Base-by-base conservation (phyloP, 345 rosid species). In the Aquilaria malaccensis region DNA sequence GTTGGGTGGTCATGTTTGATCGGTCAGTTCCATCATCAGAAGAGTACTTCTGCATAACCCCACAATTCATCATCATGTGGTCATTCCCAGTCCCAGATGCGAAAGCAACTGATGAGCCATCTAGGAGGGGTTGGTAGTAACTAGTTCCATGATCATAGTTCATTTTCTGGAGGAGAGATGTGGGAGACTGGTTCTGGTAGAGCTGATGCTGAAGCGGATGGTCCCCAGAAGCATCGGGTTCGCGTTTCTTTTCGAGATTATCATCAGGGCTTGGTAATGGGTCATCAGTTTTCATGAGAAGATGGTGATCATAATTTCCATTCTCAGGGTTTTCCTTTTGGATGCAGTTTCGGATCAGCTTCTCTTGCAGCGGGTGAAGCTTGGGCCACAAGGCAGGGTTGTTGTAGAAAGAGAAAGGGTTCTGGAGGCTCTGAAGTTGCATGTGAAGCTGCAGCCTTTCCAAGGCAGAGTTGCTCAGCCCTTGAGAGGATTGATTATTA, bases 391-490 rank as follows among this genome's bases (percentile, higher is more conserved):
- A 78, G 22, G 79, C 68, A 32, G 87, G 95, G 57, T 74, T 81
- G 79, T 70, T 79, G 79, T 80, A 78, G 75, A 81, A 77, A 66
- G 88, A 70, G 54, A 79, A 66, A 56, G 96, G 90, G 72, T 70
- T 81, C 46, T 79, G 86, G 50, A 83, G 83, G 77, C 43, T 37
- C 70, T 89, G 98, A 54, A 93, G 96, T 65, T 94, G 96, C 87
- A 93, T 75, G 67, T 89, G 97, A 57, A 89, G 92, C 13, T 94
- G 99, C 29, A 89, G 85, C 75, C 99, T 84, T 75, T 94, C 99
- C 0, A 94, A 67, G 0, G 95, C 91, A 0, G 99, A 83, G 65
- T 76, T 86, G 76, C 90, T 87, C 15, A 89, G 69, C 33, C 69
- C 77, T 32, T 79, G 81, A 52, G 83, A 65, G 51, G 67, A 70